Evolutionary conservation across 1,284 basidiomycete species (phyloP), one percentile per base, ranked within the genome.

Genomic region (Cryptococcus maquisensis): DNA sequence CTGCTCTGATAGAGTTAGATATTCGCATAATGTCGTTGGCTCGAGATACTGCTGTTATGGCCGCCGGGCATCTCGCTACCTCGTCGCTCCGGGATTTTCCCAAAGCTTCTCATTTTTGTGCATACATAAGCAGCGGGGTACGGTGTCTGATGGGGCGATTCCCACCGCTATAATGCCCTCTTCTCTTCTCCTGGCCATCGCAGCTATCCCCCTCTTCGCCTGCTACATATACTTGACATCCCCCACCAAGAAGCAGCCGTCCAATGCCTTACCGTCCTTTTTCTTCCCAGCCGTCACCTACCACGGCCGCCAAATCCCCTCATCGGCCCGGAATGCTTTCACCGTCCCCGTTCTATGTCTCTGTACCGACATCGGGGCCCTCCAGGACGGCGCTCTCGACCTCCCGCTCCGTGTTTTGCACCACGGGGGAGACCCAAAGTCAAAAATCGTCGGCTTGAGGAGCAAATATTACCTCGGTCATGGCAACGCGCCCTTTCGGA

Each of bases 301-400:
- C 3, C 65, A 67, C 41, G 56, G 59, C 4, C 51, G 65, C 21
- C 40, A 54, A 16, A 58, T 67, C 21, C 65, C 65, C 10, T 32
- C 43, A 4, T 57, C 61, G 12, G 41, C 60, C 0, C 44, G 44
- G 41, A 64, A 67, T 40, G 43, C 59, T 2, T 67, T 66, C 56
- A 79, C 78, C 9, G 88, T 88, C 67, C 81, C 83, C 0, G 83
- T 85, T 0, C 73, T 87, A 24, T 82, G 81, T 35, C 64, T 87
- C 15, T 78, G 85, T 10, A 67, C 86, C 32, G 82, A 85, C 3
- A 71, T 90, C 13, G 77, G 81, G 51, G 78, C 79, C 0, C 74
- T 90, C 9, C 86, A 87, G 64, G 54, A 61, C 2, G 73, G 77
- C 20, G 43, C 57, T 2, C 73, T 87, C 6, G 81, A 88, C 61